Percentiles rank a stretch among this genome's conserved stretches.
These are phyloP conservation scores for Apiospora sp. DNA, from an alignment of 2,329 filamentous ascomycete genomes.

Conservation along the genomic window DNA sequence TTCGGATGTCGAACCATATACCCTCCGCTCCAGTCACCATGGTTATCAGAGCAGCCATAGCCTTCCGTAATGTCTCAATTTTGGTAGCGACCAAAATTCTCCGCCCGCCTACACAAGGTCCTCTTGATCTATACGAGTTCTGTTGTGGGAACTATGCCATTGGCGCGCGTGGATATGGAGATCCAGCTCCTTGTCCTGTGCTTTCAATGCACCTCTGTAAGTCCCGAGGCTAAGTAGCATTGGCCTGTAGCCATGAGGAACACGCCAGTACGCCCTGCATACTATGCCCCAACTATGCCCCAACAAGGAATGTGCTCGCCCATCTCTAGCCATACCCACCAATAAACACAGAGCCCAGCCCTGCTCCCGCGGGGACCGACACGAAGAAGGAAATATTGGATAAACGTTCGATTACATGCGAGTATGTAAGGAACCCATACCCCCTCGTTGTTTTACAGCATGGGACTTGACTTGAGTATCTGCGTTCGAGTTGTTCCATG, in stretches of 20 bases:
- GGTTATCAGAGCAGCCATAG: neutral
- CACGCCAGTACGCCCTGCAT: neutral
- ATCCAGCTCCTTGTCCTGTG: neutral
- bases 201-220: neutral
- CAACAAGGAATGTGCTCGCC: neutral
- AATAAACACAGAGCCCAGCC: neutral
- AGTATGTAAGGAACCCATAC: neutral
- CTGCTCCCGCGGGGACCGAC: constrained; percentile 7
- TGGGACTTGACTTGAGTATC: neutral
- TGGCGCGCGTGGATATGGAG: neutral
- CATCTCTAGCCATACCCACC: constrained; percentile 8
- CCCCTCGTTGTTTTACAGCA: neutral
- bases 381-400: neutral
- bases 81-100: neutral
- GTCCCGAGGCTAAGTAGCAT: neutral
- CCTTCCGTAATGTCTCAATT: neutral
- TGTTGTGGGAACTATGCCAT: neutral
- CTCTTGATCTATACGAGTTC: neutral
- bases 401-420: neutral
- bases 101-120: neutral
- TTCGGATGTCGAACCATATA: neutral
- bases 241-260: neutral
- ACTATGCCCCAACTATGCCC: neutral
- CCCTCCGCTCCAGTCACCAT: neutral
- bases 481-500: neutral